Percentiles rank a stretch among this genome's conserved stretches.
These are phyloP conservation scores for Blastocystis sp. DNA, from an alignment of 352 stramenopile genomes.

Conservation along the genomic window DNA sequence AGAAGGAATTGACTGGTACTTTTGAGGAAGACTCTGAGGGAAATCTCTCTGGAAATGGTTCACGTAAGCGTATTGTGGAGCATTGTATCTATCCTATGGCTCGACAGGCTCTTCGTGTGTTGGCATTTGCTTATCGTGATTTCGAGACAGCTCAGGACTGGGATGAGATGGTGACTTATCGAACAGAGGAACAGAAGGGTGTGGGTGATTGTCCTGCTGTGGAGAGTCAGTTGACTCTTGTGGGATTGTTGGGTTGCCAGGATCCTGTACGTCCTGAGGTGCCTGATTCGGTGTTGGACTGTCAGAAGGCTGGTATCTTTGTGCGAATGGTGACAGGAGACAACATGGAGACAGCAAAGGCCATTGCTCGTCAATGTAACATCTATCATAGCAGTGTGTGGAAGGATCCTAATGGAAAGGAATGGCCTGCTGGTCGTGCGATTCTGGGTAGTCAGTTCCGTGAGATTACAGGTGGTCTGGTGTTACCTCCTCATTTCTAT, in stretches of 20 bases:
- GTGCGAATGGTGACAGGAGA: slow-evolving; percentile 98
- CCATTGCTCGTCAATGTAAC: slow-evolving; percentile 87
- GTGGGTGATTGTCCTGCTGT: slow-evolving; percentile 65
- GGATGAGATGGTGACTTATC: slow-evolving; percentile 36
- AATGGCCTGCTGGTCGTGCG: slow-evolving; percentile 69
- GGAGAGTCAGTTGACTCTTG: slow-evolving; percentile 73
- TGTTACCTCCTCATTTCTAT: slow-evolving; percentile 53
- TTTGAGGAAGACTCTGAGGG: slow-evolving; percentile 37
- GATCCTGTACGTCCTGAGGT: slow-evolving; percentile 88
- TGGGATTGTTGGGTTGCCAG: slow-evolving; percentile 87
- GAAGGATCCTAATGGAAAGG: slow-evolving; percentile 56
- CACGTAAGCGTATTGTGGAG: slow-evolving; percentile 45
- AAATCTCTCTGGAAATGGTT: neutral
- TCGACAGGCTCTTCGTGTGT: slow-evolving; percentile 71
- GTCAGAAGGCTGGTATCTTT: slow-evolving; percentile 88
- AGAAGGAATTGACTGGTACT: neutral
- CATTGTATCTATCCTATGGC: slow-evolving; percentile 75
- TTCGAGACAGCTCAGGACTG: slow-evolving; percentile 57
- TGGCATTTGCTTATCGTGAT: slow-evolving; percentile 73
- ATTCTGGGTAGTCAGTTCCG: slow-evolving; percentile 84
- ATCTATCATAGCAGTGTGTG: slow-evolving; percentile 73
- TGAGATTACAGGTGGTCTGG: slow-evolving; percentile 66
- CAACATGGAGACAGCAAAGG: slow-evolving; percentile 89
- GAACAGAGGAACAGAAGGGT: slow-evolving; percentile 48
- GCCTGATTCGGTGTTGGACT: slow-evolving; percentile 82